phyloP scores from a whole-genome alignment of 2,329 filamentous ascomycete genomes.

The Elsinoe ampelina region DNA sequence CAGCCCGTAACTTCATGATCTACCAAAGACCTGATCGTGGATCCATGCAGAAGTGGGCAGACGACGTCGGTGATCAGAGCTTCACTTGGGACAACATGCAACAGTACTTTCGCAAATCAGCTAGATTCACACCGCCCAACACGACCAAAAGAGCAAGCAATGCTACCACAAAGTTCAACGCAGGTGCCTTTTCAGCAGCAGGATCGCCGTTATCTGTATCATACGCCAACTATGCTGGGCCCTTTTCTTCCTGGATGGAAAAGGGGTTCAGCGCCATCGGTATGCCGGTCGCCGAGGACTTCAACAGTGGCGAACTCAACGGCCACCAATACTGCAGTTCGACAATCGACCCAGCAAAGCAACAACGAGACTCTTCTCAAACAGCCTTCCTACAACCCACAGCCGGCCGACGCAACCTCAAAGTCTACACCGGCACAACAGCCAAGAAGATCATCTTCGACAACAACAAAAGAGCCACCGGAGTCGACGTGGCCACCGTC shows the following conservation, averaged over 20 bases:
- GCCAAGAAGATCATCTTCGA: conserved; percentile 29
- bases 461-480: conserved; percentile 19
- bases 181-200: conserved; percentile 17
- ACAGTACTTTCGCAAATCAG: conserved; percentile 19
- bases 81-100: conserved; percentile 24
- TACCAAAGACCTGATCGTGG: conserved; percentile 26
- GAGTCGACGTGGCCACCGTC: conserved; percentile 23
- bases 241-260: conserved; percentile 24
- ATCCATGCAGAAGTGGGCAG: conserved; percentile 29
- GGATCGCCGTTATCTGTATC: conserved; percentile 26
- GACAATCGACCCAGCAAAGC: conserved; percentile 26
- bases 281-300: conserved; percentile 22
- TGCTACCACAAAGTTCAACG: conserved; percentile 21
- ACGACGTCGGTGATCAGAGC: conserved; percentile 28
- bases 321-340: conserved; percentile 20
- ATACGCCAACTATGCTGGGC: conserved; percentile 22
- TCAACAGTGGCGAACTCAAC: conserved; percentile 22
- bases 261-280: conserved; percentile 24
- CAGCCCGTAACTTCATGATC: conserved; percentile 22
- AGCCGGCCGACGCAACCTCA: conserved; percentile 18
- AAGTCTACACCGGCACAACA: conserved; percentile 26
- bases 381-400: conserved; percentile 22
- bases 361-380: conserved; percentile 21
- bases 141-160: conserved; percentile 19
- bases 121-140: conserved; percentile 20